Base-by-base conservation (phyloP, 495 filamentous ascomycete genomes). In the Wilcoxina mikolae region DNA sequence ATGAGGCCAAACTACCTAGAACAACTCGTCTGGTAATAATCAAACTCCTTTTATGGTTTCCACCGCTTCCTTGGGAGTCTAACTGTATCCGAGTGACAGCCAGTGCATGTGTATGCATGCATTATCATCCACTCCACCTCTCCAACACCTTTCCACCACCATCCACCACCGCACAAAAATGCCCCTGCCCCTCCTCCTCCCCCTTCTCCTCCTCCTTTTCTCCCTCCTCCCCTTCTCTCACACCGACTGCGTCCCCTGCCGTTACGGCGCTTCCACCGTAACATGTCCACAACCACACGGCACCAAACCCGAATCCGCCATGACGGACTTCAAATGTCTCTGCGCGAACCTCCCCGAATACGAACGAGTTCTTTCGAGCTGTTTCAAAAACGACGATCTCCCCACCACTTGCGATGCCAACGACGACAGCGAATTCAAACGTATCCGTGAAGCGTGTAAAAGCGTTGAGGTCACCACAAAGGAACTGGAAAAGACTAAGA, bases 311-410 rank as follows among this genome's bases (percentile, higher is more conserved):
- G 23, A 17, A 11, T 18, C 11, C 43, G 43, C 43, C 15, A 46
- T 46, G 43, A 46, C 43, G 15, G 43, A 46, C 43, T 46, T 46
- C 7, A 20, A 12, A 1, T 46, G 43, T 24, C 43, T 46, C 43
- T 46, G 43, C 43, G 23, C 15, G 15, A 46, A 46, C 15, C 43
- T 11, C n/a, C 11, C n/a, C 43, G n/a, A 18, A 12, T 46, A 18
- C 11, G 43, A 46, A 46, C 22, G n/a, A 17, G 22, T 24, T 17
- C 43, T 46, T 20, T 12, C 43, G 1, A 46, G 43, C n/a, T 46
- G 43, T 20, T 46, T 18, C 43, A 17, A 20, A 17, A 46, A 46
- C 43, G 11, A 17, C n/a, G 43, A 46, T 24, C 43, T 46, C 23
- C 43, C 43, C n/a, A 18, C n/a, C 43, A 24, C 11, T 20, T 46